These are phyloP conservation scores for Candida morakotiae DNA, from an alignment of 805 yeast genomes.

Conservation along the genomic window DNA sequence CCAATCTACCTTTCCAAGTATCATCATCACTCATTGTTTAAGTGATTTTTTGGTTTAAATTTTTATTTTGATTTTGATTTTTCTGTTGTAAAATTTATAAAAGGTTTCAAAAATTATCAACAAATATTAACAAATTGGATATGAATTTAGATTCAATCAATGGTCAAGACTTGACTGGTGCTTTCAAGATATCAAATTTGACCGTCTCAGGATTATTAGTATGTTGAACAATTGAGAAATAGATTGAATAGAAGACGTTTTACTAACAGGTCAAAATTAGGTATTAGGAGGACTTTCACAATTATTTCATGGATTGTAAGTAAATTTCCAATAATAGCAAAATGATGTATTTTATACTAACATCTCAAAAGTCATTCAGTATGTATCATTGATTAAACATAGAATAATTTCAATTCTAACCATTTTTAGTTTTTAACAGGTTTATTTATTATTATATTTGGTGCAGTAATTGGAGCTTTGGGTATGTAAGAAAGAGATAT, in stretches of 20 bases:
- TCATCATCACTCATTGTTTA: slow-evolving; percentile 3
- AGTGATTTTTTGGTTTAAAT: not conserved
- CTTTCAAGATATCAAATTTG: slow-evolving; percentile 50
- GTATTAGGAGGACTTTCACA: slow-evolving; percentile 47
- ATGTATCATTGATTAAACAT: no score
- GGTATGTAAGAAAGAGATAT: slow-evolving; percentile 25
- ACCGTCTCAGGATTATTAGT: slow-evolving; percentile 53
- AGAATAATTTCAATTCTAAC: slow-evolving; percentile 17
- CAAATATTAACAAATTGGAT: no score
- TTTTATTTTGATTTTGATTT: not conserved
- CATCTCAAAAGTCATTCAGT: slow-evolving; percentile 27
- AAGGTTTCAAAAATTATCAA: no score
- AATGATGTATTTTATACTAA: slow-evolving; percentile 14
- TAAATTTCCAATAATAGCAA: slow-evolving; percentile 8
- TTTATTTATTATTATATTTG: slow-evolving; percentile 52
- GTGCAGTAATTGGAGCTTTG: slow-evolving; percentile 48
- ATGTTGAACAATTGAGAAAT: slow-evolving; percentile 22
- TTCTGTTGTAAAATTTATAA: not conserved
- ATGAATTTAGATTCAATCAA: slow-evolving; percentile 43
- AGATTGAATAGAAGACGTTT: no score
- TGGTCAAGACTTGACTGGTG: slow-evolving; percentile 41
- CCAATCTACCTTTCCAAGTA: slow-evolving; percentile 9
- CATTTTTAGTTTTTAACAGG: slow-evolving; percentile 49
- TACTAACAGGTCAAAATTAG: no score
- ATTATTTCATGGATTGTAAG: slow-evolving; percentile 46